Evolutionary conservation across 2,329 filamentous ascomycete species (phyloP).

Genomic region (Hymenoscyphus fructigenus): DNA sequence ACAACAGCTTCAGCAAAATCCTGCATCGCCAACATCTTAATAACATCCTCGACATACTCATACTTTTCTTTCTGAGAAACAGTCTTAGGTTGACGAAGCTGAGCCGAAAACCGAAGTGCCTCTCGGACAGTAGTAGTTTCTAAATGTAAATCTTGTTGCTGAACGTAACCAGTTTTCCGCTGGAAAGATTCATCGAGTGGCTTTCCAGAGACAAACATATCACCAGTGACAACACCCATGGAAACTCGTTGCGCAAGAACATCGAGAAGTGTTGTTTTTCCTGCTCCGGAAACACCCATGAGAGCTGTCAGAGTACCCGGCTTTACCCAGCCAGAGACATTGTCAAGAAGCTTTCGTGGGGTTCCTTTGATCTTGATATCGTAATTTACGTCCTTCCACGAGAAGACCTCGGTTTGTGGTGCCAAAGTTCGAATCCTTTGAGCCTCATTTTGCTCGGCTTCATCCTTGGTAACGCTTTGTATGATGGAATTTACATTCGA

Average conservation of each 20-base stretch:
- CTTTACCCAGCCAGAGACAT: slow-evolving; percentile 73
- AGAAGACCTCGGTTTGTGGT: slow-evolving; percentile 35
- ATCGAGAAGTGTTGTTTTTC: slow-evolving; percentile 83
- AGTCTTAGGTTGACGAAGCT: slow-evolving; percentile 79
- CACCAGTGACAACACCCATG: slow-evolving; percentile 85
- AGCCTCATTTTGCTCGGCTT: slow-evolving; percentile 23
- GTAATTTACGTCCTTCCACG: slow-evolving; percentile 57
- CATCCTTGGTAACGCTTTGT: slow-evolving; percentile 16
- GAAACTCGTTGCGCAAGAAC: slow-evolving; percentile 78
- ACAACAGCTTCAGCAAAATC: slow-evolving; percentile 89
- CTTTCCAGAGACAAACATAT: slow-evolving; percentile 56
- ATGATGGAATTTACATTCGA: slow-evolving; percentile 21
- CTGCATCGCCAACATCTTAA: slow-evolving; percentile 87
- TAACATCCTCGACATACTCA: slow-evolving; percentile 86
- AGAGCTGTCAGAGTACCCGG: slow-evolving; percentile 68
- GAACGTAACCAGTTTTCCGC: slow-evolving; percentile 87
- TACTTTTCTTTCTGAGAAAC: slow-evolving; percentile 75
- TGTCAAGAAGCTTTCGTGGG: slow-evolving; percentile 62
- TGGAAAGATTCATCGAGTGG: slow-evolving; percentile 66
- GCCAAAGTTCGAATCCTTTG: slow-evolving; percentile 31
- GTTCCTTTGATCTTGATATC: slow-evolving; percentile 71
- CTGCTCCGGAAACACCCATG: slow-evolving; percentile 74
- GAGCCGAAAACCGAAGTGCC: slow-evolving; percentile 80
- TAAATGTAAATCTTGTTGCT: slow-evolving; percentile 90
- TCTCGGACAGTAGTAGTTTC: slow-evolving; percentile 81